Conservation (phyloP, 768 basidiomycete genomes). For the Naganishia antarctica region DNA sequence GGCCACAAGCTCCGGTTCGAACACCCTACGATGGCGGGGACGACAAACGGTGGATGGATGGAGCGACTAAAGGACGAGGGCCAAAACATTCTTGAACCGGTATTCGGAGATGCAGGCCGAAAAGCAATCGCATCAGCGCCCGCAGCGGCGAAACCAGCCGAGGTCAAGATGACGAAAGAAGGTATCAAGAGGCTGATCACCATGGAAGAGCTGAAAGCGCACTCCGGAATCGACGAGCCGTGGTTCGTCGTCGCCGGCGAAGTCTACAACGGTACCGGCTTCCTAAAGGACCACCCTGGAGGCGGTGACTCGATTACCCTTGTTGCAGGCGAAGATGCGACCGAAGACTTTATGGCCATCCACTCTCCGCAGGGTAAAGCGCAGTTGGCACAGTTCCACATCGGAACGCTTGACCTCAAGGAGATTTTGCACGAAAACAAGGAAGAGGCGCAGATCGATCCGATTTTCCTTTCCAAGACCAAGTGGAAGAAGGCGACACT, state of each 20-base stretch:
- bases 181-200: slow-evolving; percentile 54
- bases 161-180: slow-evolving; percentile 54
- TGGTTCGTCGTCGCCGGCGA: slow-evolving; percentile 60
- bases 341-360: slow-evolving; percentile 64
- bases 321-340: slow-evolving; percentile 60
- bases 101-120: slow-evolving; percentile 42
- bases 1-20: slow-evolving; percentile 53
- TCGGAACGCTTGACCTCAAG: slow-evolving; percentile 53
- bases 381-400: slow-evolving; percentile 56
- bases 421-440: slow-evolving; percentile 11
- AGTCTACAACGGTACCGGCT: slow-evolving; percentile 58
- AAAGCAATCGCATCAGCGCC: slow-evolving; percentile 19
- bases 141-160: slow-evolving; percentile 16
- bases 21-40: slow-evolving; percentile 59
- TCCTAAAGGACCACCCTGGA: slow-evolving; percentile 60
- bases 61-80: slow-evolving; percentile 56
- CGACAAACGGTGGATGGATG: slow-evolving; percentile 60
- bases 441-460: slow-evolving; percentile 21
- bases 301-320: slow-evolving; percentile 58
- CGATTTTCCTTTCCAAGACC: slow-evolving; percentile 53
- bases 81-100: slow-evolving; percentile 52
- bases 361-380: slow-evolving; percentile 57
- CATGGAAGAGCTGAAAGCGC: slow-evolving; percentile 52
- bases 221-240: slow-evolving; percentile 46
- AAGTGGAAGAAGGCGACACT: slow-evolving; percentile 56